Base-by-base conservation (phyloP, 495 filamentous ascomycete genomes). In the Entonaema liquescens region DNA sequence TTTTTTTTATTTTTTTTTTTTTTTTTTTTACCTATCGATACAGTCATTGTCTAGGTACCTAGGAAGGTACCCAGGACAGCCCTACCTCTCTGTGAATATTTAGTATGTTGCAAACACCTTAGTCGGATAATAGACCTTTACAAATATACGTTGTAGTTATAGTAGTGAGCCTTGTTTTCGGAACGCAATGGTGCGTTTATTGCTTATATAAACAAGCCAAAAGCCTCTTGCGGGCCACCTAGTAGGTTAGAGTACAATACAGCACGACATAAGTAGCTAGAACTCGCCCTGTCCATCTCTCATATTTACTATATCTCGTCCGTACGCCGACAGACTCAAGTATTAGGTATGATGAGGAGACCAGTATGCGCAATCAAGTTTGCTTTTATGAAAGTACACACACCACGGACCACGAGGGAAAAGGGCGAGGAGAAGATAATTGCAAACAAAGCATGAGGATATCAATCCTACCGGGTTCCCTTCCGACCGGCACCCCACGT, bases 401-500 rank as follows among this genome's bases (percentile, higher is more conserved):
- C 12, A 23, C 47, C 21, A 12, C 11, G 12, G 25, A 38, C 49
- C 49, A 53, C 25, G 61, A 23, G 36, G 15, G 8, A 12, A 19
- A 36, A 25, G 1, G 17, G 9, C 5, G 36, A 57, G 19, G 28
- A 59, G 23, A 59, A 59, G 26, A 13, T 5, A 52, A 52, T 13
- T 15, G 26, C 15, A 44, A 55, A 58, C n/a, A 60, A 54, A 42
- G 17, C 15, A 44, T 9, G n/a, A n/a, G 13, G 49, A 44, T 29
- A 59, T n/a, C 29, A 50, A 44, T 38, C 50, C 38, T 5, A 21
- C 58, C 40, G 17, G 59, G 35, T 21, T 31, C 36, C 36, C 12
- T 28, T 47, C 67, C 59, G 44, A 40, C 19, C 31, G 12, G 23
- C 33, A 17, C 21, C 53, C 54, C 36, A 23, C 54, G 21, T 54